phyloP scores from a whole-genome alignment of 495 filamentous ascomycete species.

The Aspergillus campestris region DNA sequence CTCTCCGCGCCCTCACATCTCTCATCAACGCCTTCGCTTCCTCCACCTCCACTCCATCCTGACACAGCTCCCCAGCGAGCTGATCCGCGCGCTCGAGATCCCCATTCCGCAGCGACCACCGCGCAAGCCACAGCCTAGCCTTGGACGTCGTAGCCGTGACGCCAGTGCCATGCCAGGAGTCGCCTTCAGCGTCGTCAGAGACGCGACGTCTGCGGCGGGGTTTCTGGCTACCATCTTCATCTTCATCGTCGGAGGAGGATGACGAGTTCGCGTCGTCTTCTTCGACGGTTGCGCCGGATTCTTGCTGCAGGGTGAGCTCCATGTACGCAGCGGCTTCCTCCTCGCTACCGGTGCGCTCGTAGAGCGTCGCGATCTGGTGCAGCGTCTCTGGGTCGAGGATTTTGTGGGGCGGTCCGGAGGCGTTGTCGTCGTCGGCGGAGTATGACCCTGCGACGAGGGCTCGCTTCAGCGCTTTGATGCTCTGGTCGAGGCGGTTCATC shows the following conservation, averaged over 20 bases:
- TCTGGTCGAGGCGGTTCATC: conserved; percentile 72
- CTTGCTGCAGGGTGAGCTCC: conserved; percentile 88
- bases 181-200: conserved; percentile 26
- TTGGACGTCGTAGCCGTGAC: conserved; percentile 85
- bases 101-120: conserved; percentile 63
- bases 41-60: conserved; percentile 95
- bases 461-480: conserved; percentile 89
- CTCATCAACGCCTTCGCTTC: conserved; percentile 93
- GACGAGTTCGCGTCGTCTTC: conserved; percentile 12
- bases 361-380: conserved; percentile 80
- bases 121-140: conserved; percentile 89
- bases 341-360: conserved; percentile 66
- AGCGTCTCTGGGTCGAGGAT: conserved; percentile 85
- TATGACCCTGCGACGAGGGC: conserved; percentile 78
- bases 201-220: not conserved
- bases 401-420: conserved; percentile 26
- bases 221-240: conserved; percentile 30
- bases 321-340: conserved; percentile 84
- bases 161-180: conserved; percentile 50
- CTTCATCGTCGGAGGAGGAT: conserved; percentile 23
- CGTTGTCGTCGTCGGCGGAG: conserved; percentile 51
- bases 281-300: conserved; percentile 39
- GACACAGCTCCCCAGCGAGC: conserved; percentile 80
- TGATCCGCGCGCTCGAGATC: conserved; percentile 70
- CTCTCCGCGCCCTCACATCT: conserved; percentile 76